Evolutionary conservation across 2,329 filamentous ascomycete genomes (phyloP).

Genomic region (Emericellopsis cladophorae): DNA sequence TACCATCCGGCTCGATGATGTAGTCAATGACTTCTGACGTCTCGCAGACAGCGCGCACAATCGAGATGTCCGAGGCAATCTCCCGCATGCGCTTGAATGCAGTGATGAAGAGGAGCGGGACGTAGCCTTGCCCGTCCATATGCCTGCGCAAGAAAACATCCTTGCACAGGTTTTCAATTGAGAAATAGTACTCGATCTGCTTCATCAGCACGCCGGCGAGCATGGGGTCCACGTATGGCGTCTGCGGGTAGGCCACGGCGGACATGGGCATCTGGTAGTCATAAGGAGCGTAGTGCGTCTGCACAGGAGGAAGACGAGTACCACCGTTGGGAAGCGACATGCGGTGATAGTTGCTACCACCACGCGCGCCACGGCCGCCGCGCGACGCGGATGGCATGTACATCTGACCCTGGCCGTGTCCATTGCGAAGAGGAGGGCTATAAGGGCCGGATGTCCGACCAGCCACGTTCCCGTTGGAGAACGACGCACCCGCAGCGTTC

Average conservation of each 20-base stretch:
- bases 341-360: slow-evolving; percentile 20
- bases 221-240: slow-evolving; percentile 38
- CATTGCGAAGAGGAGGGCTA: slow-evolving; percentile 31
- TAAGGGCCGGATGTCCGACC: slow-evolving; percentile 24
- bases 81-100: slow-evolving; percentile 63
- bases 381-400: slow-evolving; percentile 19
- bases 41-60: slow-evolving; percentile 64
- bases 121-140: slow-evolving; percentile 94
- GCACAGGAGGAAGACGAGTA: slow-evolving; percentile 20
- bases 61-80: slow-evolving; percentile 45
- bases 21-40: slow-evolving; percentile 64
- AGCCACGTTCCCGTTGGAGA: slow-evolving; percentile 18
- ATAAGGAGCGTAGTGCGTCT: slow-evolving; percentile 19
- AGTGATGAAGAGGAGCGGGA: slow-evolving; percentile 65
- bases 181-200: slow-evolving; percentile 88
- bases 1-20: slow-evolving; percentile 55
- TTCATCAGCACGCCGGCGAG: slow-evolving; percentile 27
- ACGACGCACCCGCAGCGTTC: slow-evolving; percentile 13
- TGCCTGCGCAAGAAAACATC: slow-evolving; percentile 77
- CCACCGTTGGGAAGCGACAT: slow-evolving; percentile 24
- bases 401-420: slow-evolving; percentile 20
- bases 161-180: slow-evolving; percentile 87
- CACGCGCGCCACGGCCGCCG: slow-evolving; percentile 19
- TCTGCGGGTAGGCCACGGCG: slow-evolving; percentile 12
- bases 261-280: slow-evolving; percentile 29